A percentile compares a stretch with the other conserved stretches of the same genome.
Evolutionary conservation across 768 basidiomycete genomes (phyloP).

Genomic region (Rhizopogon salebrosus): DNA sequence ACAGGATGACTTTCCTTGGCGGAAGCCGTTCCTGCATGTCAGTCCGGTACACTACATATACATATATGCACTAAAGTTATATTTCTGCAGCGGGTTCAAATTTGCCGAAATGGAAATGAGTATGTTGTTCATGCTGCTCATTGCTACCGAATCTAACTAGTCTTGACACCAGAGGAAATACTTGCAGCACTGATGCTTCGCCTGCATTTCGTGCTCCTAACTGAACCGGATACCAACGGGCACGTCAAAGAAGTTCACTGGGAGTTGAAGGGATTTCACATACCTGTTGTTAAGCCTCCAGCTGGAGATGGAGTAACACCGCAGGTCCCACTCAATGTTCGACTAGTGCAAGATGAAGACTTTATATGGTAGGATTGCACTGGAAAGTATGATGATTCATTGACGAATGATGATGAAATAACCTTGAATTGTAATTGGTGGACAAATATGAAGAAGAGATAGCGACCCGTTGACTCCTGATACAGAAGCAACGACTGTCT

Average conservation of each 20-base stretch:
- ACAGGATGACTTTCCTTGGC: background rate
- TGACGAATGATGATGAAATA: too few relatives aligned
- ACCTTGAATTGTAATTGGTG: too few relatives aligned
- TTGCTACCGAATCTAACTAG: background rate
- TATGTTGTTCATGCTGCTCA: background rate
- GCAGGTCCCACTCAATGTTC: background rate
- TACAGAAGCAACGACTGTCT: too few relatives aligned
- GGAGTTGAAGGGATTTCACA: background rate
- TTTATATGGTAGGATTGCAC: too few relatives aligned
- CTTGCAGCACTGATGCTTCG: background rate
- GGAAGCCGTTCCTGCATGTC: background rate
- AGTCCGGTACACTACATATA: background rate
- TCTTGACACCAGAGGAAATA: background rate
- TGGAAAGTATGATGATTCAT: too few relatives aligned
- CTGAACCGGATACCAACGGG: background rate
- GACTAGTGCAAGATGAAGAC: too few relatives aligned
- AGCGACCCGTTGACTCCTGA: too few relatives aligned
- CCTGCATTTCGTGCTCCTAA: background rate
- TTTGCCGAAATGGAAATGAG: slow-evolving; percentile 3
- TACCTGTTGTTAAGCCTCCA: background rate
- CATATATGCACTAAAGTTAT: background rate
- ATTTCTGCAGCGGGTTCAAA: background rate
- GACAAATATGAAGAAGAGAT: too few relatives aligned
- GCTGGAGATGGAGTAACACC: background rate
- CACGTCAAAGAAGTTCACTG: background rate